Conservation (phyloP, 164 flowering plant species). For the Stephania japonica region DNA sequence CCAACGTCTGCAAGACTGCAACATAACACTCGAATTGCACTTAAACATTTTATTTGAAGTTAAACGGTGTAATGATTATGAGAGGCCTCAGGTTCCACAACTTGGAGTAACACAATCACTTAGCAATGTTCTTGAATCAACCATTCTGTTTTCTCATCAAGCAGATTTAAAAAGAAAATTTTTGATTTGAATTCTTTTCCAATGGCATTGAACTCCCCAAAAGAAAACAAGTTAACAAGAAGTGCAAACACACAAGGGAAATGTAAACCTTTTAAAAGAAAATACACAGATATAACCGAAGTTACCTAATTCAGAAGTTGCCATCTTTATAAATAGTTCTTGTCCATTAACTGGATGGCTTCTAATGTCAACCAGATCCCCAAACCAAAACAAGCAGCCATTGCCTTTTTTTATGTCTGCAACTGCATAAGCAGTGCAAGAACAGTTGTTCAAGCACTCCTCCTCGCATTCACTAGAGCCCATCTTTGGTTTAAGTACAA, state of each 20-base stretch:
- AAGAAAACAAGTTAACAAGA: neutral
- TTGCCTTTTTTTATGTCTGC: slow-evolving; percentile 17
- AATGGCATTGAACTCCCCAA: neutral
- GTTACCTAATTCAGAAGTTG: slow-evolving; percentile 24
- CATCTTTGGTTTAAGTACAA: slow-evolving; percentile 11
- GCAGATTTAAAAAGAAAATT: neutral
- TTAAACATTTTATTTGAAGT: too few relatives aligned
- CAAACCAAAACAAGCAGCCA: slow-evolving; percentile 31
- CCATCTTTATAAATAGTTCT: slow-evolving; percentile 25
- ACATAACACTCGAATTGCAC: too few relatives aligned
- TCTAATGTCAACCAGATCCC: slow-evolving; percentile 23
- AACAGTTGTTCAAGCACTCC: slow-evolving; percentile 27
- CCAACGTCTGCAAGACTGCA: too few relatives aligned
- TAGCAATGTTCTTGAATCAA: neutral
- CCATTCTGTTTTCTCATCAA: neutral
- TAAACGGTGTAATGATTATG: too few relatives aligned
- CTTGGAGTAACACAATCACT: too few relatives aligned
- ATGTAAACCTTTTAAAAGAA: neutral
- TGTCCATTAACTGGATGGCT: slow-evolving; percentile 14
- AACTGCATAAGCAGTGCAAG: slow-evolving; percentile 30
- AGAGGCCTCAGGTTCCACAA: too few relatives aligned
- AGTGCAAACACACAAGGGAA: too few relatives aligned
- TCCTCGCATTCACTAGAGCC: slow-evolving; percentile 18
- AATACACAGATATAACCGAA: neutral
- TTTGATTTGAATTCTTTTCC: neutral